Percentiles rank a stretch among this genome's conserved stretches.
These are phyloP conservation scores for Toxoplasma gondii DNA, from an alignment of 169 alveolate genomes.

Conservation along the genomic window DNA sequence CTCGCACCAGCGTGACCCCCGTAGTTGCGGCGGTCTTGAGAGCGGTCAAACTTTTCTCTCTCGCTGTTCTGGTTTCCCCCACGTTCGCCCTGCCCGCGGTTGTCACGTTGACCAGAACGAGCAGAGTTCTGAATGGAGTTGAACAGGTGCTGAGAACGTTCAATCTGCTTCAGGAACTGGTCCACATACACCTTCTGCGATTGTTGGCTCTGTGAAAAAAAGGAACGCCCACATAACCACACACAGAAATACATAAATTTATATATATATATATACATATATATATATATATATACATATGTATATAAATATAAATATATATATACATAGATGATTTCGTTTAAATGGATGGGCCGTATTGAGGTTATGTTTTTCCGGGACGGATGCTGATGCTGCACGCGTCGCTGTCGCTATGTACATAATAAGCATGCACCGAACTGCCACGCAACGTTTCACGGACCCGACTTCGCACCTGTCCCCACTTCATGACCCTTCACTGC, in stretches of 20 bases:
- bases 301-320: neutral
- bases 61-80: neutral
- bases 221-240: neutral
- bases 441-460: too few species aligned
- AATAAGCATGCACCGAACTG: too few species aligned
- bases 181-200: constrained; percentile 36
- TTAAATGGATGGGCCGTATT: too few species aligned
- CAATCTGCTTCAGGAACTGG: constrained; percentile 42
- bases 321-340: neutral
- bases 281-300: neutral
- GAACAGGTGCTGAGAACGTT: neutral
- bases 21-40: neutral
- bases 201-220: constrained; percentile 29
- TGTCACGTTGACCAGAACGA: neutral
- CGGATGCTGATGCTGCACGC: too few species aligned
- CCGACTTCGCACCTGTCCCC: too few species aligned
- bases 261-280: neutral
- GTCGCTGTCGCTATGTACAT: too few species aligned
- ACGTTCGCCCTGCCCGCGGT: neutral
- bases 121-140: neutral
- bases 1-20: neutral
- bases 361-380: too few species aligned
- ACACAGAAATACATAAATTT: neutral
- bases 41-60: neutral
- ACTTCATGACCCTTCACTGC: too few species aligned